A percentile compares a stretch with the other conserved stretches of the same genome.
These are phyloP conservation scores for Penicillium fuscoglaucum DNA, from an alignment of 2,329 filamentous ascomycete species.

Conservation along the genomic window DNA sequence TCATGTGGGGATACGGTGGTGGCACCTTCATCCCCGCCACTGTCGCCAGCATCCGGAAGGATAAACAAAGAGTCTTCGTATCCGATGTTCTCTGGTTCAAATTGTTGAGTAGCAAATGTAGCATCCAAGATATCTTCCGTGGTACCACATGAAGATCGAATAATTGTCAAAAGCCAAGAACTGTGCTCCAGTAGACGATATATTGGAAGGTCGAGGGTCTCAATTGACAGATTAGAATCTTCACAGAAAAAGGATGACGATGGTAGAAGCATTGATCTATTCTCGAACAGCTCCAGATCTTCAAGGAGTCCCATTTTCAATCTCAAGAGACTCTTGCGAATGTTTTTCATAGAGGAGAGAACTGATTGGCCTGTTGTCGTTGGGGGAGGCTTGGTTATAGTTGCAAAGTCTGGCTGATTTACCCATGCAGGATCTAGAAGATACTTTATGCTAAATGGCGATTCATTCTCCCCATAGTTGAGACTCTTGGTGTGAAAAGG, in stretches of 20 bases:
- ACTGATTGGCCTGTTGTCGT: neutral
- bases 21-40: neutral
- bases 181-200: slow-evolving; percentile 20
- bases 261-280: neutral
- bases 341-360: neutral
- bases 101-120: neutral
- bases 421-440: neutral
- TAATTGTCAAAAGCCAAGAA: slow-evolving; percentile 15
- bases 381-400: neutral
- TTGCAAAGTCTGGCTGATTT: neutral
- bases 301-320: slow-evolving; percentile 18
- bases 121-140: neutral
- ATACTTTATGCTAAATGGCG: neutral
- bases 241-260: slow-evolving; percentile 3
- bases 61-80: neutral
- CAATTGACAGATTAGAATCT: neutral
- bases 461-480: neutral
- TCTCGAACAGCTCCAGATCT: slow-evolving; percentile 17
- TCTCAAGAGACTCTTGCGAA: slow-evolving; percentile 12
- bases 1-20: slow-evolving; percentile 13
- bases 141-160: neutral
- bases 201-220: slow-evolving; percentile 19
- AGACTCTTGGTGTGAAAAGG: neutral
- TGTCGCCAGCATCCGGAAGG: neutral
- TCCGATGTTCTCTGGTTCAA: neutral